phyloP scores from a whole-genome alignment of 2,329 filamentous ascomycete genomes.

The Chrysoporthe deuterocubensis region DNA sequence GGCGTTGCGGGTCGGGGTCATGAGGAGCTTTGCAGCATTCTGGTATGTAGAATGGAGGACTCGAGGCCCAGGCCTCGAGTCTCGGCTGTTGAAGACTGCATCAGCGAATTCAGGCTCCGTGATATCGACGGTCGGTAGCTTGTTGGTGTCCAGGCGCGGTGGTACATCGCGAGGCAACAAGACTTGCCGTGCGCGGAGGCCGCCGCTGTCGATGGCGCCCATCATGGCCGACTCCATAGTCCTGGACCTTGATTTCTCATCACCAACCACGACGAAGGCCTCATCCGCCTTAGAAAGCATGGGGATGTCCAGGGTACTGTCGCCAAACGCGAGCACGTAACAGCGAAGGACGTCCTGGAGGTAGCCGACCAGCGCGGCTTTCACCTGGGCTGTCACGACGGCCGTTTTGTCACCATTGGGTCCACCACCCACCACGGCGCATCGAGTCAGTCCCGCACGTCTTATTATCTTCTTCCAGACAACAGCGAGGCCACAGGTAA shows the following conservation, averaged over 20 bases:
- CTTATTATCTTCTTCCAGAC: neutral
- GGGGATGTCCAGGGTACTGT: constrained; percentile 59
- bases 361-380: neutral
- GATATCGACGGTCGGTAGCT: constrained; percentile 45
- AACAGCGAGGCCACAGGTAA: neutral
- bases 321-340: constrained; percentile 55
- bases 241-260: constrained; percentile 49
- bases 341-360: neutral
- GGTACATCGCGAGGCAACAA: constrained; percentile 45
- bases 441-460: neutral
- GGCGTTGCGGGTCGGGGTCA: constrained; percentile 57
- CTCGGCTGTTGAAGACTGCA: constrained; percentile 31
- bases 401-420: neutral
- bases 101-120: constrained; percentile 35
- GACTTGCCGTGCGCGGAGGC: constrained; percentile 50
- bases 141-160: constrained; percentile 46
- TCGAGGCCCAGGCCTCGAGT: constrained; percentile 12
- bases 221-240: constrained; percentile 49
- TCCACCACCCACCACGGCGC: neutral
- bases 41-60: constrained; percentile 28
- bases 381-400: neutral
- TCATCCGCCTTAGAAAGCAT: constrained; percentile 60
- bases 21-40: constrained; percentile 52
- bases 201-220: constrained; percentile 27
- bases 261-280: constrained; percentile 59